These are phyloP conservation scores for Plasmodium knowlesi DNA, from an alignment of 169 alveolate species.

Conservation along the genomic window DNA sequence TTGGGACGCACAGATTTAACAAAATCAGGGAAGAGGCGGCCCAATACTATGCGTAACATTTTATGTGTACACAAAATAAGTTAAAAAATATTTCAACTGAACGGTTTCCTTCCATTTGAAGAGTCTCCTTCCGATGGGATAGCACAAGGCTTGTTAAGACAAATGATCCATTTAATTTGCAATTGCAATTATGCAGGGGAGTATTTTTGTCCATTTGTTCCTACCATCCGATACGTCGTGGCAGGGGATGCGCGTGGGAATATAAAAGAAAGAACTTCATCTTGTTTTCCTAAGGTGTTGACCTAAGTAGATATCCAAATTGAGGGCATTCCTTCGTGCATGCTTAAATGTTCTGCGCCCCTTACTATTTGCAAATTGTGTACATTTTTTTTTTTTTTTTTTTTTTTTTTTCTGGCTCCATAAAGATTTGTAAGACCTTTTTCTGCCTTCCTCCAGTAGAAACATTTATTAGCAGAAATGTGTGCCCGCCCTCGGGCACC, in stretches of 20 bases:
- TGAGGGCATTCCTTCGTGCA: not conserved
- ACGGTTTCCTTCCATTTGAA: not conserved
- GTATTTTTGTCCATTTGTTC: not conserved
- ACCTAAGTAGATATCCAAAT: not conserved
- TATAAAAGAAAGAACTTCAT: not conserved
- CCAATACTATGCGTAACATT: conserved; percentile 2
- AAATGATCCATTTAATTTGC: not conserved
- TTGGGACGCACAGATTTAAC: conserved; percentile 30
- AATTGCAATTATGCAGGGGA: not conserved
- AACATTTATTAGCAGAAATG: not conserved
- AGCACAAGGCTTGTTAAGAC: not conserved
- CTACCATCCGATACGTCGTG: not conserved
- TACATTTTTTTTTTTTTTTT: not conserved
- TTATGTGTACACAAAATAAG: not conserved
- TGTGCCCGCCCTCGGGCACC: not conserved
- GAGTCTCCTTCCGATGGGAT: not conserved
- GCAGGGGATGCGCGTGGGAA: not conserved
- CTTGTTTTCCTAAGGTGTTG: not conserved
- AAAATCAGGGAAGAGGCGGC: conserved; percentile 51
- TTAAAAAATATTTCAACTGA: not conserved
- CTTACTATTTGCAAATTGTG: not conserved
- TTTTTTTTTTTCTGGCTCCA: not conserved
- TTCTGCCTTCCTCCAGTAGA: not conserved
- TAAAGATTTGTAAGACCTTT: not conserved
- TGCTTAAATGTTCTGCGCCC: not conserved